phyloP scores from a whole-genome alignment of 169 alveolate species.

The Cryptosporidium andersoni region DNA sequence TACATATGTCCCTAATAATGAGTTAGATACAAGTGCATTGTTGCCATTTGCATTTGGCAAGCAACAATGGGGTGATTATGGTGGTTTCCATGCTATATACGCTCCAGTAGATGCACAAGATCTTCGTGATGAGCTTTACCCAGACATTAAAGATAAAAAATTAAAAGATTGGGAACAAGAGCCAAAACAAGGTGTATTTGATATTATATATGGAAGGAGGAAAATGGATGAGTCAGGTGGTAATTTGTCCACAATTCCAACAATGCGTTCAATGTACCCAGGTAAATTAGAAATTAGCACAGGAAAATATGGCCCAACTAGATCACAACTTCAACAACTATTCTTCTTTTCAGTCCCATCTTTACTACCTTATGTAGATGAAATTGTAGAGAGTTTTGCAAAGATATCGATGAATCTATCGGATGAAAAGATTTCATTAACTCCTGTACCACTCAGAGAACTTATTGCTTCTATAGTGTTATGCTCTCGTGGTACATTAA shows the following conservation, averaged over 20 bases:
- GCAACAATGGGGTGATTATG: constrained; percentile 71
- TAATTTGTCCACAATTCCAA: constrained; percentile 36
- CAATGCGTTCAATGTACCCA: constrained; percentile 65
- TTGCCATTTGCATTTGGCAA: constrained; percentile 70
- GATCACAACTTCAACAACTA: constrained; percentile 64
- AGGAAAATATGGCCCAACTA: constrained; percentile 68
- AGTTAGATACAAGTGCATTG: constrained; percentile 68
- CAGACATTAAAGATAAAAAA: constrained; percentile 48
- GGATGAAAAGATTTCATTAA: constrained; percentile 45
- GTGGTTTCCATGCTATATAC: constrained; percentile 54
- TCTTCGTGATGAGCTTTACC: constrained; percentile 44
- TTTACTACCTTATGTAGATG: constrained; percentile 63
- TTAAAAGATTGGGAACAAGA: constrained; percentile 69
- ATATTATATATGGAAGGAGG: constrained; percentile 37
- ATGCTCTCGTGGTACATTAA: constrained; percentile 70
- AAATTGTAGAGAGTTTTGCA: constrained; percentile 70
- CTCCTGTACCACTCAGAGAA: constrained; percentile 69
- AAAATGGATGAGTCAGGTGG: constrained; percentile 69
- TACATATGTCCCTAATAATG: constrained; percentile 68
- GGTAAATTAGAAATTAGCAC: constrained; percentile 67
- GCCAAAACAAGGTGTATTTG: constrained; percentile 67
- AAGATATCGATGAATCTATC: constrained; percentile 40
- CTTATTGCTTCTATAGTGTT: constrained; percentile 58
- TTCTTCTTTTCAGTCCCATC: constrained; percentile 70
- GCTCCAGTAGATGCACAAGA: constrained; percentile 65